Evolutionary conservation across 2,329 filamentous ascomycete genomes (phyloP), one percentile per base, ranked within the genome.

Genomic region (Cladosporium sp.): DNA sequence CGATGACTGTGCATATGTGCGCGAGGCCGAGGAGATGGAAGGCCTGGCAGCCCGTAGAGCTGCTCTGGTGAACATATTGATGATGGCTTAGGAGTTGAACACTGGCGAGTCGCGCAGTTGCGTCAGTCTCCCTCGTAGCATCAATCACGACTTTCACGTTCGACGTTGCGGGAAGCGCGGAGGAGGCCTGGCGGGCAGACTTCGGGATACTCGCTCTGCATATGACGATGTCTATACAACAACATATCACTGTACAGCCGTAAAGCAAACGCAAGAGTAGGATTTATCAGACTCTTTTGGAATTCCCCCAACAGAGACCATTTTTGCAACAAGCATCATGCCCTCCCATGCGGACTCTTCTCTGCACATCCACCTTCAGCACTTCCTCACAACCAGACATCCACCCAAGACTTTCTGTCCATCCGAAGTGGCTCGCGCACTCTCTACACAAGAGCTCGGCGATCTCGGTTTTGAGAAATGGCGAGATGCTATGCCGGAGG

Each of bases 401-500:
- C 75, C 75, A n/a, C 83, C 83, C 12, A 84, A 84, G 70, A 85
- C 83, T 0, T 80, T 84, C 67, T 85, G 83, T 69, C 83, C 82
- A 4, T 84, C 82, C 16, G 83, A 84, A 73, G 77, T 84, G 46
- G 81, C 82, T 1, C 77, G 83, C 29, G 78, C 80, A 0, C 72
- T 84, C 10, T 78, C 80, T 16, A 21, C 65, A 2, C 64, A 72
- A 10, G 81, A 85, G 33, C 72, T 85, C 33, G 49, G 66, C 7
- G 62, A 64, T 7, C 67, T 76, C 31, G 75, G 73, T 2, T 73
- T 70, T 31, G 65, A 65, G 7, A 70, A 73, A 6, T 85, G 83
- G 83, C 75, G 81, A 58, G 80, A 82, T 23, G 74, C 80, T 1
- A 85, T 85, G 83, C 76, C 78, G 6, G 62, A 66, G 3, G 70